Evolutionary conservation across 768 basidiomycete genomes (phyloP), one percentile per base, ranked within the genome.

Genomic region (Tricholomella constricta): DNA sequence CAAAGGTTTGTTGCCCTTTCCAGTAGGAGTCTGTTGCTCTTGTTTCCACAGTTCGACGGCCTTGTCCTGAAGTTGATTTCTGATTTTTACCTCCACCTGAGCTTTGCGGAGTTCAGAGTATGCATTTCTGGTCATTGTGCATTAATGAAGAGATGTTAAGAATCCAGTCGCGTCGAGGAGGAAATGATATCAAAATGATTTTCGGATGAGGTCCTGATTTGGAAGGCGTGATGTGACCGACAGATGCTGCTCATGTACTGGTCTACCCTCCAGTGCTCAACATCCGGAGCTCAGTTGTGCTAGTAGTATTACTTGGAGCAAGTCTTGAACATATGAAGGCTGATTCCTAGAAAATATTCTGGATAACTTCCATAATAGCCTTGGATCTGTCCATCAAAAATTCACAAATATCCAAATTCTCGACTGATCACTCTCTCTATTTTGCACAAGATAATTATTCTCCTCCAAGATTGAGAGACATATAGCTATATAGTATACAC

Each of bases 11-110:
- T 36, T 36, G 20, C 32, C 19, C 3, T 11, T 34, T 8, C 48
- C 48, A 41, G 49, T 51, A 14, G 38, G 49, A n/a, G 5, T 35
- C 22, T 29, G 17, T 14, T 51, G 49, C 26, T 51, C 38, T 3
- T 43, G n/a, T 17, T 42, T 42, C 48, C 49, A 42, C 4, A 51
- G 15, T 26, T 50, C 5, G 3, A 38, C 17, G 25, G 48, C 48
- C 34, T 31, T 6, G 12, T 49, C 38, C 26, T 50, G 37, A 14
- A 50, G 48, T 27, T 19, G n/a, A n/a, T 19, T 42, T 19, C 19
- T 43, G 37, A 22, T 9, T 27, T 48, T 37, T 2, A 34, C 25
- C n/a, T 37, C n/a, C 17, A 19, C 29, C 22, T n/a, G 27, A n/a
- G 45, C 45, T n/a, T 35, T 47, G 45, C 20, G 34, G 11, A 48